Percentiles rank a stretch among this genome's conserved stretches.
Evolutionary conservation across 768 basidiomycete species (phyloP).

Genomic region (Tylopilus rubrobrunneus): DNA sequence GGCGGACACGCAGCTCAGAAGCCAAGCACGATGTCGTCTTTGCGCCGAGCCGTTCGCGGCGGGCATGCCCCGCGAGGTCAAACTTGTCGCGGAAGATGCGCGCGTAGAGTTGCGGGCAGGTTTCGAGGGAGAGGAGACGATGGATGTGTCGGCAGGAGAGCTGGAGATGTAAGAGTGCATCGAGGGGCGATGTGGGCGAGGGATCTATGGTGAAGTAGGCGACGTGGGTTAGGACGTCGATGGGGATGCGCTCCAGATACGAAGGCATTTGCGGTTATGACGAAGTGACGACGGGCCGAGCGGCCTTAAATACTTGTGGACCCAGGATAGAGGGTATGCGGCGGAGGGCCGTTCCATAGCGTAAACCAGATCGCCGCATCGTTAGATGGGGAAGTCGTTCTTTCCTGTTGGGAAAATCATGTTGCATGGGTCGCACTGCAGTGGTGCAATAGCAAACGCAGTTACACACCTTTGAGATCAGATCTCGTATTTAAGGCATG

Average conservation of each 20-base stretch:
- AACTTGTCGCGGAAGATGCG: slow-evolving; percentile 50
- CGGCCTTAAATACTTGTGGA: slow-evolving; percentile 24
- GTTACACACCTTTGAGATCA: slow-evolving; percentile 30
- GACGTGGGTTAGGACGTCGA: slow-evolving; percentile 55
- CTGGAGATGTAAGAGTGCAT: slow-evolving; percentile 41
- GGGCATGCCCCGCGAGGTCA: slow-evolving; percentile 33
- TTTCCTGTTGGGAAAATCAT: slow-evolving; percentile 38
- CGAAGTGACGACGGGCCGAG: slow-evolving; percentile 12
- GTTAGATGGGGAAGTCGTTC: slow-evolving; percentile 29
- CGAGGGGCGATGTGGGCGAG: slow-evolving; percentile 37
- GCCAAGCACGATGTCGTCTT: slow-evolving; percentile 39
- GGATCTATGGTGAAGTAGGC: slow-evolving; percentile 44
- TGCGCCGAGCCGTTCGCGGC: slow-evolving; percentile 30
- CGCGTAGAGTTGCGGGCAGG: slow-evolving; percentile 55
- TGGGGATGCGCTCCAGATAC: slow-evolving; percentile 46
- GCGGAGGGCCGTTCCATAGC: slow-evolving; percentile 32
- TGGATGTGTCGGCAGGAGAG: slow-evolving; percentile 45
- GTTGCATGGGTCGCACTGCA: slow-evolving; percentile 25
- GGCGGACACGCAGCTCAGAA: slow-evolving; percentile 46
- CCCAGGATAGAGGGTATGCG: slow-evolving; percentile 11
- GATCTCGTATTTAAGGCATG: slow-evolving; percentile 34
- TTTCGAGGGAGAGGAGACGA: slow-evolving; percentile 36
- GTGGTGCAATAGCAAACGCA: slow-evolving; percentile 27
- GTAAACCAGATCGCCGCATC: slow-evolving; percentile 33
- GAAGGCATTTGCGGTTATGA: slow-evolving; percentile 38